Evolutionary conservation across 2,329 filamentous ascomycete species (phyloP), one percentile per base, ranked within the genome.

Genomic region (Talaromyces sp.): DNA sequence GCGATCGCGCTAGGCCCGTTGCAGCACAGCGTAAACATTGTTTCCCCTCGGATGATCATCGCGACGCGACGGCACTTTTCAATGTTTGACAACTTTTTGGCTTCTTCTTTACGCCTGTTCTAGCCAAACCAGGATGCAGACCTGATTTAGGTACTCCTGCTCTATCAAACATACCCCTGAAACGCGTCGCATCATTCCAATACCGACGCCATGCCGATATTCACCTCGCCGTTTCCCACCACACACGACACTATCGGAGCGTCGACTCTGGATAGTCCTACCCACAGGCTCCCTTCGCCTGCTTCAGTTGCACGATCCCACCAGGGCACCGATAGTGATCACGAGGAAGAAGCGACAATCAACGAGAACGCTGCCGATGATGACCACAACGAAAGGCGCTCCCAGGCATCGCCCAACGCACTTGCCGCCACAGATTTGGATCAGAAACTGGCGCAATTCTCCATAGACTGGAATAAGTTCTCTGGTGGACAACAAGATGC

Each of bases 161-260:
- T 53, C 22, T 25, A 19, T 25, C 19, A 47, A 47, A 9, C 27
- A 28, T 7, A 17, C 8, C 30, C 15, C n/a, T 17, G 8, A 53
- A 53, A 53, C 7, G 49, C 36, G 15, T 17, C 36, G 36, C 36
- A 39, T 17, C 15, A n/a, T n/a, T 30, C 15, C 44, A 47, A 7
- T 25, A 30, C 49, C 25, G 49, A 15, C 15, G 65, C 65, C 63
- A 78, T 78, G 76, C 69, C 75, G 55, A 71, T 74, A 58, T 72
- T 69, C 63, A 71, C 69, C 36, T 76, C 74, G 53, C 73, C 74
- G 1, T 75, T 75, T 54, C 73, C 69, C 22, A 76, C 74, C 7
- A 71, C 75, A 56, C 76, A 78, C 65, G 76, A 78, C 59, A 77
- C 75, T 7, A 71, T 78, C 60, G 76, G 75, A 49, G 69, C 74